phyloP scores from a whole-genome alignment of 768 basidiomycete genomes.

The Suillus paluster region DNA sequence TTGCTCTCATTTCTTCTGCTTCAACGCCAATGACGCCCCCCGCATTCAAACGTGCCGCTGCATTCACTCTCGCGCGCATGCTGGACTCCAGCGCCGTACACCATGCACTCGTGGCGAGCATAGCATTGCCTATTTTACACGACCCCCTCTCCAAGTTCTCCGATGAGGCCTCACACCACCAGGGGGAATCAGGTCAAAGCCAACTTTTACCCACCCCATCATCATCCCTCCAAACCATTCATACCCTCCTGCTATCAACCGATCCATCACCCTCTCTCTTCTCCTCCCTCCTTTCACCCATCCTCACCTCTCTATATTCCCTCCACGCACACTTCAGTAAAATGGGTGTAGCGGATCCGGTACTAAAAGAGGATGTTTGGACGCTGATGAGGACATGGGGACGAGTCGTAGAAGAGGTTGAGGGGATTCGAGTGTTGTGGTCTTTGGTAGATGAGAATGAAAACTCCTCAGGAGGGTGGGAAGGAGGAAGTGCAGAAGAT shows the following conservation, averaged over 20 bases:
- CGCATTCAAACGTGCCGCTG: slow-evolving; percentile 61
- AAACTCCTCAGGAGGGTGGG: slow-evolving; percentile 42
- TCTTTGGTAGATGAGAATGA: slow-evolving; percentile 44
- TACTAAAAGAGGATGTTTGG: slow-evolving; percentile 58
- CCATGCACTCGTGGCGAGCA: slow-evolving; percentile 21
- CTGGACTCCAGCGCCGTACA: slow-evolving; percentile 43
- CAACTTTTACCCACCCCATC: slow-evolving; percentile 27
- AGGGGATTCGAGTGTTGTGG: slow-evolving; percentile 64
- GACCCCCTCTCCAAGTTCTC: slow-evolving; percentile 45
- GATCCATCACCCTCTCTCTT: slow-evolving; percentile 80
- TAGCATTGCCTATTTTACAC: slow-evolving; percentile 57
- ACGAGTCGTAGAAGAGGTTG: slow-evolving; percentile 55
- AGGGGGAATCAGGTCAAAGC: background rate
- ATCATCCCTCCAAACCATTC: slow-evolving; percentile 53
- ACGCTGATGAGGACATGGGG: slow-evolving; percentile 79
- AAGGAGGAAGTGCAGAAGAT: slow-evolving; percentile 57
- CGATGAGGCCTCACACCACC: background rate
- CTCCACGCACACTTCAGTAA: slow-evolving; percentile 58
- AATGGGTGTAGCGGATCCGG: slow-evolving; percentile 65
- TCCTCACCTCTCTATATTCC: slow-evolving; percentile 68
- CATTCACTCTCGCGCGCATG: slow-evolving; percentile 72
- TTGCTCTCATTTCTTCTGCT: slow-evolving; percentile 45
- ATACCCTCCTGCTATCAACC: slow-evolving; percentile 67
- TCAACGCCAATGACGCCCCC: slow-evolving; percentile 26
- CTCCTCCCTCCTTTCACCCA: slow-evolving; percentile 65